phyloP scores from a whole-genome alignment of 768 basidiomycete species.

The Hygrophoropsis aurantiaca region DNA sequence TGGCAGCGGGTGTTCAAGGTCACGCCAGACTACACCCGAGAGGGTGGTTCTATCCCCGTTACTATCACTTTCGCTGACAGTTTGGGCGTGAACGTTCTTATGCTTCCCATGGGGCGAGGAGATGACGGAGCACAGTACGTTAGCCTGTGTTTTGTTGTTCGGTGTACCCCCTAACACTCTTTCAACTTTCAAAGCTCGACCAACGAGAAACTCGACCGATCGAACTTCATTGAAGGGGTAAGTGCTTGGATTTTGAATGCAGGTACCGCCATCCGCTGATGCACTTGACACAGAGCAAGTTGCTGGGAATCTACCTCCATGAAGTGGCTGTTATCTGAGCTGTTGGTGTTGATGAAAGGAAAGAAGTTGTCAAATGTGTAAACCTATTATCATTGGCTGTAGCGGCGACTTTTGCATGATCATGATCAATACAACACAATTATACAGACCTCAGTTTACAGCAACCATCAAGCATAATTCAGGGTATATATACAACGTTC shows the following conservation, averaged over 20 bases:
- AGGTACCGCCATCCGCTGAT: not conserved
- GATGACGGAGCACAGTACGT: slow-evolving; percentile 94
- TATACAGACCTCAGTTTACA: too few relatives aligned
- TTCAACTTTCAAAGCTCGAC: slow-evolving; percentile 65
- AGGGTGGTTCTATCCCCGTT: slow-evolving; percentile 94
- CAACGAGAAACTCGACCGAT: slow-evolving; percentile 91
- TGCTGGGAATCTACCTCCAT: slow-evolving; percentile 80
- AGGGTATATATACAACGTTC: not conserved
- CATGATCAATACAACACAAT: too few relatives aligned
- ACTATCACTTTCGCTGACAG: slow-evolving; percentile 92
- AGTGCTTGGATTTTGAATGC: slow-evolving; percentile 22
- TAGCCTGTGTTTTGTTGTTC: not conserved
- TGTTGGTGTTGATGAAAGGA: not conserved
- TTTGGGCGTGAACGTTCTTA: slow-evolving; percentile 80
- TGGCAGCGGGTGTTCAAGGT: slow-evolving; percentile 55
- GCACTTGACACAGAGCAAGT: slow-evolving; percentile 50
- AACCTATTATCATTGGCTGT: not conserved
- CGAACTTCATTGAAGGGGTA: slow-evolving; percentile 87
- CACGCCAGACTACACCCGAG: slow-evolving; percentile 81
- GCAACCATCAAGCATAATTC: too few relatives aligned
- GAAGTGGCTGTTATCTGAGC: slow-evolving; percentile 46
- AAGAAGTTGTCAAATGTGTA: not conserved
- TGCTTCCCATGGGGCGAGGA: slow-evolving; percentile 91
- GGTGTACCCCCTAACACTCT: not conserved
- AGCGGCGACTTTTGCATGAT: not conserved